Conservation (phyloP, 2,329 filamentous ascomycete species). For the Nemania bipapillata region DNA sequence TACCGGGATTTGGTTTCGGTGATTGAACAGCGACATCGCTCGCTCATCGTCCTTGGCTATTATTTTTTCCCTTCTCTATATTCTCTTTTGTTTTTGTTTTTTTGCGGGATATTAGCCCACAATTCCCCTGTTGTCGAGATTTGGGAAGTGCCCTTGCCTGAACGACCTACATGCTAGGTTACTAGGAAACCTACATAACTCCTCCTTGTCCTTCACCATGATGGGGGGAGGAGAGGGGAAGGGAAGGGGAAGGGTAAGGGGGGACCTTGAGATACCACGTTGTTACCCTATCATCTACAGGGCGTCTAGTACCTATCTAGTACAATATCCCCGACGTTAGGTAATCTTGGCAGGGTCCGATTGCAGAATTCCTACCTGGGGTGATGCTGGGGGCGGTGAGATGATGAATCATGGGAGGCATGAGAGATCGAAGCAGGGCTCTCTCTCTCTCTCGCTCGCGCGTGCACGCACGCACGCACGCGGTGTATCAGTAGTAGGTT, state of each 20-base stretch:
- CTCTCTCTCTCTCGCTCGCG: neutral
- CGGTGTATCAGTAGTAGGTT: neutral
- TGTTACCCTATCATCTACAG: neutral
- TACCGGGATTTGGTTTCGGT: conserved; percentile 37
- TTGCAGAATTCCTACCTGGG: conserved; percentile 1
- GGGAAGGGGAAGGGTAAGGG: no score
- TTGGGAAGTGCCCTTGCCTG: conserved; percentile 1
- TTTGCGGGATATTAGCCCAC: conserved; percentile 14
- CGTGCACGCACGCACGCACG: neutral
- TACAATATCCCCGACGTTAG: conserved; percentile 5
- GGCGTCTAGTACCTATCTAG: neutral
- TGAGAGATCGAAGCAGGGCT: neutral
- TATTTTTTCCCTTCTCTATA: no score
- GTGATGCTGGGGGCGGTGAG: conserved; percentile 18
- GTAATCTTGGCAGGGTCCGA: conserved; percentile 24
- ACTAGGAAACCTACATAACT: no score
- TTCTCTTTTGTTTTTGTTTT: no score
- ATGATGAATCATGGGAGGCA: conserved; percentile 8
- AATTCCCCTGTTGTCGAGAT: conserved; percentile 11
- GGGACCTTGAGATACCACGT: neutral
- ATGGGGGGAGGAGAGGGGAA: no score
- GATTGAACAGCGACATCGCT: conserved; percentile 26
- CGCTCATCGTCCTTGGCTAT: conserved; percentile 8
- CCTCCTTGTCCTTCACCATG: conserved; percentile 1
- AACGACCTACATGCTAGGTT: no score